A percentile compares a stretch with the other conserved stretches of the same genome.
Conservation (phyloP, 2,329 filamentous ascomycete species). For the Cordyceps tenuipes region DNA sequence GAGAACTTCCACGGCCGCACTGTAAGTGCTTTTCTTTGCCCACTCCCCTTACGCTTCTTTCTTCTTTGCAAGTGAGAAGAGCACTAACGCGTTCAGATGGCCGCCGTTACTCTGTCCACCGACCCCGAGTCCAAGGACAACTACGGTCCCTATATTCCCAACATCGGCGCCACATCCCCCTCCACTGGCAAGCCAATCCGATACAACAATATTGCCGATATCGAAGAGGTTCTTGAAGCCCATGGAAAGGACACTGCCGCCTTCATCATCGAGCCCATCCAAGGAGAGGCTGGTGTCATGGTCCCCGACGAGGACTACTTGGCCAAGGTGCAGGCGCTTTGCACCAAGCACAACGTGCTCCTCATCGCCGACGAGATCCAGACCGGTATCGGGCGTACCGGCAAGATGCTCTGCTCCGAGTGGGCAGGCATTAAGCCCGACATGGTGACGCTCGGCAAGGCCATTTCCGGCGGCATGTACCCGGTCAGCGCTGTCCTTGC, state of each 20-base stretch:
- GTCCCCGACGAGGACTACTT: constrained; percentile 91
- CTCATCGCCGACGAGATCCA: constrained; percentile 98
- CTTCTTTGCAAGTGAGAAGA: background rate
- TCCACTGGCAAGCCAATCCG: constrained; percentile 67
- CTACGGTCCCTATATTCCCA: constrained; percentile 92
- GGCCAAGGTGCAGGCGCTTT: constrained; percentile 68
- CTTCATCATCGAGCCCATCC: constrained; percentile 92
- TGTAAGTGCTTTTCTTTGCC: constrained; percentile 42
- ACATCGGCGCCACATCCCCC: constrained; percentile 70
- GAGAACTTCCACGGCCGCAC: constrained; percentile 98
- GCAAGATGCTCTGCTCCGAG: constrained; percentile 86
- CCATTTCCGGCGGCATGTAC: constrained; percentile 97
- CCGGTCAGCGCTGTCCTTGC: constrained; percentile 92
- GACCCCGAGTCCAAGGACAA: constrained; percentile 94
- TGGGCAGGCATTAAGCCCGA: constrained; percentile 96
- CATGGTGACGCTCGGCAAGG: constrained; percentile 89
- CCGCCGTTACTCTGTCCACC: constrained; percentile 88
- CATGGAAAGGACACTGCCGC: constrained; percentile 82
- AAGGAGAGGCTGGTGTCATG: constrained; percentile 94
- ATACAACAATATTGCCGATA: constrained; percentile 77
- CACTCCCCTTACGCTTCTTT: background rate
- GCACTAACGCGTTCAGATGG: constrained; percentile 51
- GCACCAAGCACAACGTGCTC: constrained; percentile 90
- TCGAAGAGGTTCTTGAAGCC: constrained; percentile 69
- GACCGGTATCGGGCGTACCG: constrained; percentile 91